phyloP scores from a whole-genome alignment of 495 filamentous ascomycete species.

The Jackrogersella minutella region DNA sequence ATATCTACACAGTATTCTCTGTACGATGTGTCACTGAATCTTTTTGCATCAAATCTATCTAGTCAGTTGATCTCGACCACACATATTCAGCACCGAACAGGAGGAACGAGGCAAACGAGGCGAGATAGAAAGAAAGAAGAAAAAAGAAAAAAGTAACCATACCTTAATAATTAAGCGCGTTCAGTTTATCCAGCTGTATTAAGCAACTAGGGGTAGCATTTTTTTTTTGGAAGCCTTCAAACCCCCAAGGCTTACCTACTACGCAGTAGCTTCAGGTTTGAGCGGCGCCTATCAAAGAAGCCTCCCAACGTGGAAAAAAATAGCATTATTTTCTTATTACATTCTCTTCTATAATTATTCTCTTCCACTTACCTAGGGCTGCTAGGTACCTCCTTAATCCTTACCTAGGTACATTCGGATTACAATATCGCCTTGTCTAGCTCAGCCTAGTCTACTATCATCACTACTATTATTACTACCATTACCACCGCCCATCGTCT shows the following conservation, averaged over 20 bases:
- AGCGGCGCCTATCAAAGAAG: slow-evolving; percentile 1
- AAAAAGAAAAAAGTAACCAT: no score
- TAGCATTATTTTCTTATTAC: background rate
- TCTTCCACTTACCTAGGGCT: no score
- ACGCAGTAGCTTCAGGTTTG: no score
- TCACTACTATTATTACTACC: background rate
- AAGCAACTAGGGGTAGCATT: no score
- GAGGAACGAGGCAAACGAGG: background rate
- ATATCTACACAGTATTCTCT: slow-evolving; percentile 6
- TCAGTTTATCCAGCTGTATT: no score
- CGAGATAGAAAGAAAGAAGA: no score
- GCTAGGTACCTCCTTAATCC: no score
- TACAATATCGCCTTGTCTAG: slow-evolving; percentile 8
- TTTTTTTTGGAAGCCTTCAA: no score
- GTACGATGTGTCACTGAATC: slow-evolving; percentile 31
- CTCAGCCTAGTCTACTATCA: slow-evolving; percentile 7
- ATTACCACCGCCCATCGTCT: slow-evolving; percentile 10
- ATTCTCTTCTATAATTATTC: slow-evolving; percentile 2
- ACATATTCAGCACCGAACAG: background rate
- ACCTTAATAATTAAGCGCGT: no score
- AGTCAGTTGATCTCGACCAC: slow-evolving; percentile 6
- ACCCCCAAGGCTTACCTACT: no score
- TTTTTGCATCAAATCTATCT: slow-evolving; percentile 21
- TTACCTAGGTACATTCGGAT: no score
- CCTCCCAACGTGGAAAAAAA: background rate